Base-by-base conservation (phyloP, 2,329 filamentous ascomycete genomes). In the Aspergillus cejpii region DNA sequence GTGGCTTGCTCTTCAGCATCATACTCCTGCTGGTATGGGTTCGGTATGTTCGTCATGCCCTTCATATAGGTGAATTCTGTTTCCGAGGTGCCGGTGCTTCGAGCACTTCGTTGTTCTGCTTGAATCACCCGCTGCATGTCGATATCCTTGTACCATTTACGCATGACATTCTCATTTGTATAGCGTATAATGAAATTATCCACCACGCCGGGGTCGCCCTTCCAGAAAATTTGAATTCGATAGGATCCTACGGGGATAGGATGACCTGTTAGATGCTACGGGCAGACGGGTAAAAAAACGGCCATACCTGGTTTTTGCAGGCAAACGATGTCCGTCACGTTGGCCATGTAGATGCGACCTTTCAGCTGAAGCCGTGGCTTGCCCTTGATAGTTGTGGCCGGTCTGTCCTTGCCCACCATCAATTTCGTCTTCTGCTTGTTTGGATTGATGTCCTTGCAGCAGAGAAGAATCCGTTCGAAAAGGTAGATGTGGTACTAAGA, bases 151-250 rank as follows among this genome's bases (percentile, higher is more conserved):
- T 85, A 84, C 92, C 92, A 98, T 63, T 91, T 95, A 67, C 85
- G 90, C 83, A 97, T 89, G 11, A 77, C 81, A 55, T 95, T 89
- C 65, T 98, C 92, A 49, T 91, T 92, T 40, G 80, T 78, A 66
- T 96, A 97, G 55, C 87, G 87, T 62, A 98, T 94, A 58, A 91
- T 83, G 65, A 98, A 97, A 61, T 94, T 95, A 63, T 98, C 91
- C 24, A 96, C 90, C 23, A 97, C 88, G 3, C 87, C 88, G 0
- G 90, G 88, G 53, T 97, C 91, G 26, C 91, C 91, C 69, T 92
- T 97, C 92, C 92, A 98, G 77, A 90, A 96, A 44, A 98, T 97
- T 63, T 97, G 91, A 49, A 96, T 87, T 2, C 87, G 91, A 63
- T 97, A 95, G 8, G 87, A 91, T 38, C 88, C 89, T 92, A 58